Evolutionary conservation across 768 basidiomycete species (phyloP), one percentile per base, ranked within the genome.

Genomic region (Leccinum uliginosum): DNA sequence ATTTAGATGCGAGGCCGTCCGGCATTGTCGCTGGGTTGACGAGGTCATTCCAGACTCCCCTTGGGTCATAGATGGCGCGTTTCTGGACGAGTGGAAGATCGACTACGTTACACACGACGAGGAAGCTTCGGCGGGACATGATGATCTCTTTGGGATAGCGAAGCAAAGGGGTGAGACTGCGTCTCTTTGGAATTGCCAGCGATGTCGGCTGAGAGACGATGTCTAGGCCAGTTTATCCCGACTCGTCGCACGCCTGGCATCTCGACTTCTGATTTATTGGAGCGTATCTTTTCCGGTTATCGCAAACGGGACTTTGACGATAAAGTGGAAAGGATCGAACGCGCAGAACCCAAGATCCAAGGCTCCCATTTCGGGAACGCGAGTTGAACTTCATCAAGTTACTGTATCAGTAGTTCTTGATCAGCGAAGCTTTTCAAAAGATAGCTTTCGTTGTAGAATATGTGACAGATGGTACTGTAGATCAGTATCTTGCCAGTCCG

Each of bases 71-170:
- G 84, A 87, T 62, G 77, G 87, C 54, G 85, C 79, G 0, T 99
- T 97, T 70, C 61, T 98, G 23, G 82, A 90, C 46, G 87, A 87
- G 71, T 85, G 90, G 71, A 70, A 87, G 71, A 96, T 99, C 60
- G 97, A 99, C 71, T 99, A 98, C 65, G 88, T 98, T 47, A 95
- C 95, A 3, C 97, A 99, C 65, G 97, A 99, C 66, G 95, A 98
- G 66, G 84, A 82, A 52, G 81, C 80, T 3, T 78, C 84, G 27
- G 83, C 79, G n/a, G 91, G 88, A 2, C 80, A 84, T 50, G 85
- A 89, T 29, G 97, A 99, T 70, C 90, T 95, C 0, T 99, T 98
- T 68, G 76, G 75, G 3, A 87, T 83, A 62, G 84, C 81, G 50
- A 98, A 99, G 74, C 76, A 76, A 51, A 82, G 83, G 69, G 96